phyloP scores from a whole-genome alignment of 352 stramenopile species.

The Globisporangium solare region DNA sequence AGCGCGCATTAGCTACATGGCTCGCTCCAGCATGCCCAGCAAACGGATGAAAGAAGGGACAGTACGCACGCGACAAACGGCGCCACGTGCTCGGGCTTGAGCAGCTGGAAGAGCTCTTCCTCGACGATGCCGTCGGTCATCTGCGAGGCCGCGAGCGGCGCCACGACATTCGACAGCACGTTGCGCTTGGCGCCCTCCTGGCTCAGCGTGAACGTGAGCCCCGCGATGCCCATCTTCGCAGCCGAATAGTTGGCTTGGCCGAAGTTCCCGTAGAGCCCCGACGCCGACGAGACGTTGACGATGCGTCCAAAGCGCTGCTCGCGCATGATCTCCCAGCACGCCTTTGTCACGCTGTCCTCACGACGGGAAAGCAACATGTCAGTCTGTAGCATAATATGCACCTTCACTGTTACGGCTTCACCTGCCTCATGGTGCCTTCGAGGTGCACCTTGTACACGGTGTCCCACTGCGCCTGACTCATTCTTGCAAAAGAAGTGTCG shows the following conservation, averaged over 20 bases:
- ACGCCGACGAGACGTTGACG: constrained; percentile 78
- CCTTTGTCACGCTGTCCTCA: constrained; percentile 54
- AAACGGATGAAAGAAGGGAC: neutral
- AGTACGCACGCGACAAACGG: constrained; percentile 68
- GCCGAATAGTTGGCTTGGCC: constrained; percentile 87
- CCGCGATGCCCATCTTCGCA: constrained; percentile 91
- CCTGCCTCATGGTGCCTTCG: constrained; percentile 72
- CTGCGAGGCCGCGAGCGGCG: constrained; percentile 73
- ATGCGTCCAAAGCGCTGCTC: constrained; percentile 82
- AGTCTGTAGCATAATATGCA: neutral
- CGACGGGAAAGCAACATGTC: neutral
- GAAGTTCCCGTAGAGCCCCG: constrained; percentile 88
- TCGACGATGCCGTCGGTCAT: constrained; percentile 83
- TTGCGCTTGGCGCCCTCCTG: constrained; percentile 78
- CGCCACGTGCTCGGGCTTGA: constrained; percentile 75
- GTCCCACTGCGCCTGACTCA: constrained; percentile 84
- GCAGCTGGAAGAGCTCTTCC: constrained; percentile 49
- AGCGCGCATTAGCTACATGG: too few relatives aligned
- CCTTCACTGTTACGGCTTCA: neutral
- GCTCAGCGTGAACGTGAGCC: constrained; percentile 88
- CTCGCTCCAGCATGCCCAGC: too few relatives aligned
- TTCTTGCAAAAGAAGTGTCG: constrained; percentile 82
- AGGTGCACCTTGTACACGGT: constrained; percentile 80
- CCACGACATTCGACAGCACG: constrained; percentile 78
- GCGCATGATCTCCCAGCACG: constrained; percentile 72